Conservation (phyloP, 768 basidiomycete species). For the Leucocoprinus sp. region DNA sequence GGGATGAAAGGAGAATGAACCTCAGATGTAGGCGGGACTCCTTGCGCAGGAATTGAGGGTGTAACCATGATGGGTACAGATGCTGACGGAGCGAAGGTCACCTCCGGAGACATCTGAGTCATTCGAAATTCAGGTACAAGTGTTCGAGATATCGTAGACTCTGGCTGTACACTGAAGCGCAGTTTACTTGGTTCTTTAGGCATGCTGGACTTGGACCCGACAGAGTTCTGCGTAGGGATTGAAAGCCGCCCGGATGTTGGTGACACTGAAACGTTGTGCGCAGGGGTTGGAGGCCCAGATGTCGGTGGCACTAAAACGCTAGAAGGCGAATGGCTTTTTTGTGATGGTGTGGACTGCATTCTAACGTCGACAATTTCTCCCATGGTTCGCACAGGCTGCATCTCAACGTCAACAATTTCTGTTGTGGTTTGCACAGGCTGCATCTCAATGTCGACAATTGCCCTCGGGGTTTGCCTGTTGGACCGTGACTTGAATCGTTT, state of each 20-base stretch:
- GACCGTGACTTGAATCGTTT: constrained; percentile 43
- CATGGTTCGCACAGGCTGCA: too few species aligned
- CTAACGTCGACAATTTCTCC: too few species aligned
- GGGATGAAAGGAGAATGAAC: constrained; percentile 4
- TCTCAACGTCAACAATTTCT: too few species aligned
- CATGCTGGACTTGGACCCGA: constrained; percentile 28
- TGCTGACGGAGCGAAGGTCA: not conserved
- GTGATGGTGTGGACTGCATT: too few species aligned
- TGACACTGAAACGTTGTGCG: too few species aligned
- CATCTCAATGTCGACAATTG: constrained; percentile 24
- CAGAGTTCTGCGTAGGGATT: constrained; percentile 13
- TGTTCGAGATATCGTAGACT: constrained; percentile 25
- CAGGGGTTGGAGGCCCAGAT: too few species aligned
- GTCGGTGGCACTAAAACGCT: too few species aligned
- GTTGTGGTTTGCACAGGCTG: constrained; percentile 7
- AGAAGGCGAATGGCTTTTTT: too few species aligned
- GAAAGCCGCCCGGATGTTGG: constrained; percentile 1
- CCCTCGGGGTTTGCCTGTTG: constrained; percentile 24
- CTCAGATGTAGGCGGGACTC: not conserved
- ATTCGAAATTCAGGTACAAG: constrained; percentile 19
- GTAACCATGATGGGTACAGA: too few species aligned
- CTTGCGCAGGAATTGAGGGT: too few species aligned
- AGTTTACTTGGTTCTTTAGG: constrained; percentile 78
- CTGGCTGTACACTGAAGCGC: constrained; percentile 61
- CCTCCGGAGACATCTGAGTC: too few species aligned